Base-by-base conservation (phyloP, 2,329 filamentous ascomycete species). In the Didymella pinodella region DNA sequence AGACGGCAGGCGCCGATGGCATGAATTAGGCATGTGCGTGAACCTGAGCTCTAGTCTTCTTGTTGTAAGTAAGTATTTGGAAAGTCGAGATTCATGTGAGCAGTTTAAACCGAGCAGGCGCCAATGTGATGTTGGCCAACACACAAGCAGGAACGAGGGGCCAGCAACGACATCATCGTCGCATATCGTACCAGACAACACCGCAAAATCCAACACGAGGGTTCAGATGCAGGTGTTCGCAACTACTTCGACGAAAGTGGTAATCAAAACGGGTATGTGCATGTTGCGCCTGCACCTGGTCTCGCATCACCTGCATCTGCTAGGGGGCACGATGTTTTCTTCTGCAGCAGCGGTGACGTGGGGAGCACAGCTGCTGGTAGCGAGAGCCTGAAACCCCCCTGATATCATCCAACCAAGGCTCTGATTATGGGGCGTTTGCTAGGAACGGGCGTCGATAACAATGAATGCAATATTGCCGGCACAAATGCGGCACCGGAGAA, bases 271-370 rank as follows among this genome's bases (percentile, higher is more conserved):
- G 50, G 46, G 46, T 50, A 10, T 29, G 16, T 43, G 56, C 56
- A 54, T 26, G 32, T 54, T 31, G 40, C 34, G 41, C 29, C 16
- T 43, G 38, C 32, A 43, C 41, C 50, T 47, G 28, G 50, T 50
- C 41, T 54, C 50, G 43, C 40, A 54, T 54, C 56, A 50, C 34
- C 49, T 54, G 56, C 56, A 54, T 50, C 18, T 45, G 26, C 26
- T 34, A 40, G 49, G 54, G 50, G 38, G 36, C 45, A 54, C 49
- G 32, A 59, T 59, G 56, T 46, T 54, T 59, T 47, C 45, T 50
- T 54, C 20, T 59, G 50, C 46, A 54, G 49, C 40, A 26, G 31
- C 22, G 40, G 56, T 53, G 55, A 58, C 34, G 49, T 53, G 55
- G 55, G 48, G 38, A 54, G 18, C 43, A 40, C 38, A 12, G 36